Conservation (phyloP, 2,329 filamentous ascomycete genomes). For the Alternaria gaisen region DNA sequence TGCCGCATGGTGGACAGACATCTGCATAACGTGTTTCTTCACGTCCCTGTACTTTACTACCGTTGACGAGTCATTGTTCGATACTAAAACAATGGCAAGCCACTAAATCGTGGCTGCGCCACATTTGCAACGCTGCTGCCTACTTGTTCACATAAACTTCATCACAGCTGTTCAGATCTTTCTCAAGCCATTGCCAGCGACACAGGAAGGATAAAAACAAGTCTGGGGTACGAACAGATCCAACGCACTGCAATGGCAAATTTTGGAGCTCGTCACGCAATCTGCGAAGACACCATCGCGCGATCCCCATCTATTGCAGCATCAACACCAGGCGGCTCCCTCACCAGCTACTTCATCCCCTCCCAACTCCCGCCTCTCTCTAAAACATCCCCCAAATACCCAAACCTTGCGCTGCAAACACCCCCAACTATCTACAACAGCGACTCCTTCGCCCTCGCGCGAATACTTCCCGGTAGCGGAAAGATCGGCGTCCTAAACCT, state of each 20-base stretch:
- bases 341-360: constrained; percentile 26
- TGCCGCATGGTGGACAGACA: too few relatives aligned
- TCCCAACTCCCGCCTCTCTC: constrained; percentile 25
- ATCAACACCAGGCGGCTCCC: constrained; percentile 21
- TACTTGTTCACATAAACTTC: not conserved
- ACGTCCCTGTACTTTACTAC: not conserved
- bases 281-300: constrained; percentile 33
- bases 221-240: fast-evolving
- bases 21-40: too few relatives aligned
- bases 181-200: not conserved
- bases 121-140: not conserved
- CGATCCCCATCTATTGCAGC: constrained; percentile 22
- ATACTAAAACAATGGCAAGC: not conserved
- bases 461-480: constrained; percentile 9
- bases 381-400: constrained; percentile 6
- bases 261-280: constrained; percentile 26
- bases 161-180: too few relatives aligned
- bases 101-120: not conserved
- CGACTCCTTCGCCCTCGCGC: constrained; percentile 32
- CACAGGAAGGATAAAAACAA: not conserved
- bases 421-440: constrained; percentile 28
- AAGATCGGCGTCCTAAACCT: constrained; percentile 33
- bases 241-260: constrained; percentile 19
- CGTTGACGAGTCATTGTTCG: not conserved
- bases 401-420: constrained; percentile 6